Evolutionary conservation across 257 asterid genomes (phyloP).

Genomic region (Penstemon davidsonii): DNA sequence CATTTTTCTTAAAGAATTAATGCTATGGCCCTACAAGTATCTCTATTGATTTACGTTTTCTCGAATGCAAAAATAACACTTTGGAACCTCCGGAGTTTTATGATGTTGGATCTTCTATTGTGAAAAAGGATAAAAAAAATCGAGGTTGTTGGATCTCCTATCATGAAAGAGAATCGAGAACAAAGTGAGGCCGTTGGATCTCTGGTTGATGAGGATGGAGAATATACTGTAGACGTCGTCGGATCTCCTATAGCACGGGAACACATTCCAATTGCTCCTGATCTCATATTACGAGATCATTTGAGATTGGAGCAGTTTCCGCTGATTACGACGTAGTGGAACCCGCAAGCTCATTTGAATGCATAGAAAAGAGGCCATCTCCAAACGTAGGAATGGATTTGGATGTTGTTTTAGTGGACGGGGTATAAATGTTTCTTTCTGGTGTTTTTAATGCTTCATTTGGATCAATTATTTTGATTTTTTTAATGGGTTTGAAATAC

Average conservation of each 20-base stretch:
- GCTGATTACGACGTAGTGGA: conserved; percentile 35
- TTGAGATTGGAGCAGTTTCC: conserved; percentile 39
- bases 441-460: too few species aligned
- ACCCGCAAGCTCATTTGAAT: conserved; percentile 43
- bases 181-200: not conserved
- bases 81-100: conserved; percentile 21
- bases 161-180: too few species aligned
- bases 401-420: conserved; percentile 33
- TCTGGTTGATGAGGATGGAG: not conserved
- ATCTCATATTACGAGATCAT: conserved; percentile 56
- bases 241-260: conserved; percentile 31
- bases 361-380: conserved; percentile 32
- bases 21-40: conserved; percentile 42
- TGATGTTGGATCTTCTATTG: conserved; percentile 23
- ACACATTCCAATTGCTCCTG: conserved; percentile 59
- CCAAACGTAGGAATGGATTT: conserved; percentile 36
- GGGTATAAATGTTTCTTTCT: conserved; percentile 33
- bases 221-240: conserved; percentile 17
- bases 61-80: conserved; percentile 27
- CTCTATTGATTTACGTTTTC: conserved; percentile 32
- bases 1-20: not conserved
- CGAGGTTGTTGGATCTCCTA: too few species aligned
- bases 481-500: too few species aligned
- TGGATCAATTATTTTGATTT: too few species aligned
- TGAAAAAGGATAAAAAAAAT: not conserved